Evolutionary conservation across 441 rosid species (phyloP), one percentile per base, ranked within the genome.

Genomic region (Sinapis alba): DNA sequence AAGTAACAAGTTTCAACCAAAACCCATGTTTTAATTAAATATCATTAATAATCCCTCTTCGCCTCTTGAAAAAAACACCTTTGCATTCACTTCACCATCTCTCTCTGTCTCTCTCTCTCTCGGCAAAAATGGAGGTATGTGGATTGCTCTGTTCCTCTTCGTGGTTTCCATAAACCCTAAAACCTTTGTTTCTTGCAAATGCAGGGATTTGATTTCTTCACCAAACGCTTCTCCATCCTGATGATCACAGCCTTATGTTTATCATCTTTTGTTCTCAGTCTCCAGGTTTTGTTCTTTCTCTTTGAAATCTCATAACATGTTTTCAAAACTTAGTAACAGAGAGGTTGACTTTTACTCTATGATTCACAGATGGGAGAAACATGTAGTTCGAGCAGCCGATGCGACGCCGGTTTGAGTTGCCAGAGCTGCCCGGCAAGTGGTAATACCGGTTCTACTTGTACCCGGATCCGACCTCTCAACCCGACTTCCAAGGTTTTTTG

Each of bases 341-440:
- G 74, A 62, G 2, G 9, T 9, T 38, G 7, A 15, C 21, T 56
- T 19, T 62, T 7, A 23, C 7, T 56, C 24, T 38, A 6, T 9
- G 41, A 57, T 69, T 6, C 20, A 65, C 85, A 94, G 99, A 79
- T 93, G 18, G 97, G 98, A 34, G 96, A 91, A 75, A 91, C 97
- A 2, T 95, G 99, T 73, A 86, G 94, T 56, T 63, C 90, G 18
- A 65, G 70, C 53, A 76, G 66, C 73, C 68, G n/a, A 16, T 95
- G 99, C 76, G 92, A 89, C 76, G 72, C 88, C 64, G 99, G 99
- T 8, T 78, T 95, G 65, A 78, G 81, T 23, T 95, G 99, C 77
- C 90, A 86, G 45, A 89, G 90, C 11, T 95, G 99, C 66, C 58
- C 58, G 5, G 24, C 1, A 3, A 51, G 1, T 1, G 95, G 97